phyloP scores from a whole-genome alignment of 2,329 filamentous ascomycete genomes.

The Nemania sp. region DNA sequence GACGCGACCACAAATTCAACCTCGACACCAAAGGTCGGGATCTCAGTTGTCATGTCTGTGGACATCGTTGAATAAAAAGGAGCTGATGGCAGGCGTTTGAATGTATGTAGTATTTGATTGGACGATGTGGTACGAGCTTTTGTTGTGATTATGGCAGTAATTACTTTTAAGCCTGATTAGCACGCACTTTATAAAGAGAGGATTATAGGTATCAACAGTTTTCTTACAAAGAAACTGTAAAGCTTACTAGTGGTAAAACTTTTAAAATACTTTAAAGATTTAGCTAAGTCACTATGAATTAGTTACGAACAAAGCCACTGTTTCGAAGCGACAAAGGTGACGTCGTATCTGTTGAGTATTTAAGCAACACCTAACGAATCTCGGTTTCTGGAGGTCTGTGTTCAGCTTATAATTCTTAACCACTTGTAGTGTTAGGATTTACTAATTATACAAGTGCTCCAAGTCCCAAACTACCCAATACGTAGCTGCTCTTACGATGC shows the following conservation, averaged over 20 bases:
- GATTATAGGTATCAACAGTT: no score
- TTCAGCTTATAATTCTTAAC: not conserved
- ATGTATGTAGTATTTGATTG: no score
- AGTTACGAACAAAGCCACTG: not conserved
- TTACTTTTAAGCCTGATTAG: no score
- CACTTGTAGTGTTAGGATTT: not conserved
- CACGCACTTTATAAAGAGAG: no score
- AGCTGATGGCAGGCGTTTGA: no score
- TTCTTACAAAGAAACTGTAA: no score
- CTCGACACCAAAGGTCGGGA: constrained; percentile 25
- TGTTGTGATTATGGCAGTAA: no score
- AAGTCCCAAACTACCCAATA: not conserved
- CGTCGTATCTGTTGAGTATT: not conserved
- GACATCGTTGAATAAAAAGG: constrained; percentile 1
- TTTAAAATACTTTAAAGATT: no score
- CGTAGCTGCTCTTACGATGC: not conserved
- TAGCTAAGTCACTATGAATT: no score
- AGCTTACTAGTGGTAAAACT: no score
- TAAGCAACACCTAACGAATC: not conserved
- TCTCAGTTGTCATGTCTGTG: not conserved
- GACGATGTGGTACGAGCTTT: no score
- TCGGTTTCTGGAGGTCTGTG: not conserved
- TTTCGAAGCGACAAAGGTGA: not conserved
- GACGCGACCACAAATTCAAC: constrained; percentile 18
- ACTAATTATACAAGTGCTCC: not conserved